A percentile compares a stretch with the other conserved stretches of the same genome.
Evolutionary conservation across 306 rosid species (phyloP).

Genomic region (Malus sieversii): DNA sequence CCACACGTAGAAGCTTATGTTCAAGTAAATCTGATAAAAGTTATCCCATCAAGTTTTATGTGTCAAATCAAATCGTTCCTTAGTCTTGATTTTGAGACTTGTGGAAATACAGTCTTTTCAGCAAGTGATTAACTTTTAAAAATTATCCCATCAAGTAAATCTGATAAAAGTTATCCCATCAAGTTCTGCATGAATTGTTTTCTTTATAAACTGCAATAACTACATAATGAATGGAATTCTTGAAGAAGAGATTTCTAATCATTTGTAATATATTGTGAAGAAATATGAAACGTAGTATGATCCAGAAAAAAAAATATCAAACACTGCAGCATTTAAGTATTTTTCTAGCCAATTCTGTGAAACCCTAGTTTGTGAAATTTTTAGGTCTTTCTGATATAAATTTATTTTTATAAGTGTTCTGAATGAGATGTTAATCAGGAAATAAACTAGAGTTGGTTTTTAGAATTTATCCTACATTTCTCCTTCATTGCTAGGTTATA

Average conservation of each 20-base stretch:
- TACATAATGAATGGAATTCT: not conserved
- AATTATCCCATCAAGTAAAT: no score
- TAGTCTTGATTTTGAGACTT: not conserved
- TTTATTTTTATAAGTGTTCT: not conserved
- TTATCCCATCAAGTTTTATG: not conserved
- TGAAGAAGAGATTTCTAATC: not conserved
- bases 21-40: not conserved
- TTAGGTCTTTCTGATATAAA: not conserved
- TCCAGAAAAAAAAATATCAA: no score
- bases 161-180: no score
- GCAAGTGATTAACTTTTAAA: not conserved
- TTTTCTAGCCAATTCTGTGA: not conserved
- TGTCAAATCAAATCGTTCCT: not conserved
- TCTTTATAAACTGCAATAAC: not conserved
- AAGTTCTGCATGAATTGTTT: not conserved
- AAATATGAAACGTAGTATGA: not conserved
- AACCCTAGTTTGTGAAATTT: not conserved
- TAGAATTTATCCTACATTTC: not conserved
- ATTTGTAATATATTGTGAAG: not conserved
- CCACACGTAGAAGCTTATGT: not conserved
- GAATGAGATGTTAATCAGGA: not conserved
- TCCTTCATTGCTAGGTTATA: not conserved
- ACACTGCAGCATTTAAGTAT: not conserved
- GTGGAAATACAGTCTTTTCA: not conserved
- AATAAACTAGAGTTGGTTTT: not conserved